Evolutionary conservation across 345 rosid genomes (phyloP).

Genomic region (Durio zibethinus): DNA sequence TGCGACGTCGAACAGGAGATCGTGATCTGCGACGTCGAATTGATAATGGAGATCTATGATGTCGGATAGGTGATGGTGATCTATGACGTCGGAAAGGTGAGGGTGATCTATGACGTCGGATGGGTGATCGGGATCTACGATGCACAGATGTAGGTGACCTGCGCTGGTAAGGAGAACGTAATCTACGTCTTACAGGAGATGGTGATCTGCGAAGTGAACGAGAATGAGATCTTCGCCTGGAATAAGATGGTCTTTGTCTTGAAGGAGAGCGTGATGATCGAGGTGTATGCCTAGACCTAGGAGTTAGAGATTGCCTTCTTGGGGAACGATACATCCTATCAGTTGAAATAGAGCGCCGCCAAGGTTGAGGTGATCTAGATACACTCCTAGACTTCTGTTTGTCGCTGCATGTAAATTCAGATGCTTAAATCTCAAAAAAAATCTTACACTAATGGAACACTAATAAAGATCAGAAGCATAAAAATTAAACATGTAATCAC

Average conservation of each 20-base stretch:
- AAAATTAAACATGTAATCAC: background rate
- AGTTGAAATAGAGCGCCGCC: slow-evolving; percentile 36
- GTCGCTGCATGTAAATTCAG: slow-evolving; percentile 28
- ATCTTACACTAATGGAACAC: background rate
- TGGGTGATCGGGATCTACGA: slow-evolving; percentile 23
- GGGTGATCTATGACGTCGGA: background rate
- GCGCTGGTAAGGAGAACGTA: slow-evolving; percentile 29
- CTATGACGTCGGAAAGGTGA: background rate
- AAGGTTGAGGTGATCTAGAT: slow-evolving; percentile 53
- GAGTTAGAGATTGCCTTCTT: slow-evolving; percentile 44
- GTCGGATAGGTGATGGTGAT: slow-evolving; percentile 28
- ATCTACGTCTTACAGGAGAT: slow-evolving; percentile 14
- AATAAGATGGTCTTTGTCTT: slow-evolving; percentile 31
- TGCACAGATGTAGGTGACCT: slow-evolving; percentile 26
- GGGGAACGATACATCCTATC: slow-evolving; percentile 32
- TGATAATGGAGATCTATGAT: slow-evolving; percentile 30
- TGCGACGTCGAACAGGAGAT: slow-evolving; percentile 34
- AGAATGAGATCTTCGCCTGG: slow-evolving; percentile 4
- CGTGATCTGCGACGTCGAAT: slow-evolving; percentile 42
- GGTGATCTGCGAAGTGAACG: slow-evolving; percentile 22
- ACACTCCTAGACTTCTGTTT: slow-evolving; percentile 59
- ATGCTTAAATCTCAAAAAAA: slow-evolving; percentile 1
- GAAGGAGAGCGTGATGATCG: slow-evolving; percentile 37
- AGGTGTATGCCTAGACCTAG: slow-evolving; percentile 45
- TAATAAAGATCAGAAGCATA: background rate